Evolutionary conservation across 2,329 filamentous ascomycete species (phyloP).

Genomic region (Elsinoe fawcettii): DNA sequence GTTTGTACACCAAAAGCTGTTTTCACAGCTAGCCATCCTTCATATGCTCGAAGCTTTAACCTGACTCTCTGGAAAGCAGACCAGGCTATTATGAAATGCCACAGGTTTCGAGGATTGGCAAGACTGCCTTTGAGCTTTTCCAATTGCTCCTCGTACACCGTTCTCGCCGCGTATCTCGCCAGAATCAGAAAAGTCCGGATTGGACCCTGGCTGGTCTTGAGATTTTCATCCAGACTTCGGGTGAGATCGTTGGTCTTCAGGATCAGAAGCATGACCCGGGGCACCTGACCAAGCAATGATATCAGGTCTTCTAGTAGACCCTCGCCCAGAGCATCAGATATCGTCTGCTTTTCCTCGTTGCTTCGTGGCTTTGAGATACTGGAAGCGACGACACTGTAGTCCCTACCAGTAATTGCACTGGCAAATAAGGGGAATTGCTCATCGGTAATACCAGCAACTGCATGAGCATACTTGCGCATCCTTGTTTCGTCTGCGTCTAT

Average conservation of each 20-base stretch:
- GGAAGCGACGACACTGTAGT: constrained; percentile 65
- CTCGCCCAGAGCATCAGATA: constrained; percentile 75
- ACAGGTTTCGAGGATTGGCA: constrained; percentile 45
- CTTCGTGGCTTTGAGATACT: constrained; percentile 56
- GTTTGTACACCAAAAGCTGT: constrained; percentile 40
- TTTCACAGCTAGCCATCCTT: constrained; percentile 47
- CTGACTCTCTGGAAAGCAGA: constrained; percentile 48
- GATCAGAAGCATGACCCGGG: constrained; percentile 85
- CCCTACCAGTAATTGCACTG: constrained; percentile 88
- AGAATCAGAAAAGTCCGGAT: constrained; percentile 57
- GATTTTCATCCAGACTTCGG: constrained; percentile 81
- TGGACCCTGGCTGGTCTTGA: constrained; percentile 62
- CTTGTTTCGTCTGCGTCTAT: constrained; percentile 76
- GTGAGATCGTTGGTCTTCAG: constrained; percentile 97
- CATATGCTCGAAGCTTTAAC: constrained; percentile 51
- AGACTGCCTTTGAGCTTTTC: constrained; percentile 46
- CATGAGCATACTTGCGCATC: constrained; percentile 83
- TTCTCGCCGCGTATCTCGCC: constrained; percentile 54
- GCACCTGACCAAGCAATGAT: constrained; percentile 78
- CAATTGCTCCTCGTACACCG: constrained; percentile 54
- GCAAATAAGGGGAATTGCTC: constrained; percentile 93
- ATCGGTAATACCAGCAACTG: constrained; percentile 82
- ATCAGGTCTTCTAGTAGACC: constrained; percentile 85
- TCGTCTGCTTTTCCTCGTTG: constrained; percentile 73
- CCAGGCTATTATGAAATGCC: constrained; percentile 47